Evolutionary conservation across 2,329 filamentous ascomycete species (phyloP), one percentile per base, ranked within the genome.

Genomic region (Alternaria metachromatica): DNA sequence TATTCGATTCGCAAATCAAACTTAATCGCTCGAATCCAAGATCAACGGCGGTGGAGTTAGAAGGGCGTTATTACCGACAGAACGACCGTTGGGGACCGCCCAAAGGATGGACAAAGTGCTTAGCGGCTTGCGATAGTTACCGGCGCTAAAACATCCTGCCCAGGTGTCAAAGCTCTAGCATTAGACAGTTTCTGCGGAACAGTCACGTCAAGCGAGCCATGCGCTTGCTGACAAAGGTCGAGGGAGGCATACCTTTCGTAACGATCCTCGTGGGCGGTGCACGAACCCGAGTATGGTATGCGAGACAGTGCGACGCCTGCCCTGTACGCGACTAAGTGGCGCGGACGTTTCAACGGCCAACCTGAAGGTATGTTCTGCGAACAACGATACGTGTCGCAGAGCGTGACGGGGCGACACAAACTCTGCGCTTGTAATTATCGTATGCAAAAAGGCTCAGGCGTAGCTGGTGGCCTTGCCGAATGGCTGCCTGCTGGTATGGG

Each of bases 61-160:
- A 26, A 59, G 41, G 48, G 49, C 33, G 48, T 60, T 60, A 56
- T 55, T 57, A 48, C 58, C 48, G 61, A 58, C 41, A 59, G 63
- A 60, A 63, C 61, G 63, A 58, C 63, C 66, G 56, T 65, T 64
- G 56, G 55, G 50, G 53, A 46, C 55, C 60, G 58, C 48, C 41
- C 55, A 37, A 26, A 57, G 62, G 56, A 63, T 57, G 57, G 60
- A 62, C 54, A 63, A 46, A 56, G 65, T 62, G 58, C 60, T 64
- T 68, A 65, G 65, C 62, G 65, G 65, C 58, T 46, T 51, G 25
- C 54, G 43, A 62, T 67, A 60, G 64, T 65, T 68, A 65, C 67
- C 58, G 67, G 66, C 66, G 58, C 67, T 70, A 68, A 57, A 45
- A 41, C 26, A 59, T 54, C 23, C 45, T 48, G 54, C 46, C 43